Evolutionary conservation across 73 alveolate species (phyloP).

Genomic region (Symbiodinium natans): DNA sequence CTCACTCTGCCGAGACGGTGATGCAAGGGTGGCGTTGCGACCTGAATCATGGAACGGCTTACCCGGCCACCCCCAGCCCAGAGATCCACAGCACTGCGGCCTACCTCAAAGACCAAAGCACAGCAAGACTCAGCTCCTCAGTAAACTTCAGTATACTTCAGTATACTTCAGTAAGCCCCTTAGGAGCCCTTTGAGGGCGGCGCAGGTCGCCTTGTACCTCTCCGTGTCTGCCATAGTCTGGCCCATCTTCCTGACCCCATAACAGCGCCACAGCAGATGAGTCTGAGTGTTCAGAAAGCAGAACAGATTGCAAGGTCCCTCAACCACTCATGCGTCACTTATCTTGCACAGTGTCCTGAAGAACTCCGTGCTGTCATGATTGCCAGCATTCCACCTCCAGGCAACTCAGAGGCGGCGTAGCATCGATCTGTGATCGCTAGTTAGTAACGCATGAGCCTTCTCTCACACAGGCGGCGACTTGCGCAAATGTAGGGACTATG

Average conservation of each 20-base stretch:
- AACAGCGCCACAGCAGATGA: background rate
- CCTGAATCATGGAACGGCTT: background rate
- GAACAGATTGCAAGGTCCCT: too few species aligned
- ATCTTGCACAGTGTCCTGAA: background rate
- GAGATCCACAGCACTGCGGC: too few species aligned
- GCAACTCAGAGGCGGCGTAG: background rate
- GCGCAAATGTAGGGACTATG: too few species aligned
- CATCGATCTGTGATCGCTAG: background rate
- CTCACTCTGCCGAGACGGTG: constrained; percentile 40
- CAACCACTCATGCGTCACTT: too few species aligned
- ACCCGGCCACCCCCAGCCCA: background rate
- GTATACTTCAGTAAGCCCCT: too few species aligned
- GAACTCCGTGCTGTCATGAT: constrained; percentile 67
- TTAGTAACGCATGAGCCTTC: background rate
- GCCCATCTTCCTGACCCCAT: constrained; percentile 63
- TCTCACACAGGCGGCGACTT: too few species aligned
- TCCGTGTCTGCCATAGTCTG: constrained; percentile 78
- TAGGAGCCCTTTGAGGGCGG: background rate
- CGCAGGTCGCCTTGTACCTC: constrained; percentile 53
- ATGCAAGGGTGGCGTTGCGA: constrained; percentile 55
- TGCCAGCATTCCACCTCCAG: constrained; percentile 86
- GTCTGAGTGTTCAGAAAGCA: background rate
- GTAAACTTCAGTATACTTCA: too few species aligned
- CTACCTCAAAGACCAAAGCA: too few species aligned
- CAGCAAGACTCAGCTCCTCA: too few species aligned